phyloP scores from a whole-genome alignment of 768 basidiomycete genomes.

The Mycena filopes region DNA sequence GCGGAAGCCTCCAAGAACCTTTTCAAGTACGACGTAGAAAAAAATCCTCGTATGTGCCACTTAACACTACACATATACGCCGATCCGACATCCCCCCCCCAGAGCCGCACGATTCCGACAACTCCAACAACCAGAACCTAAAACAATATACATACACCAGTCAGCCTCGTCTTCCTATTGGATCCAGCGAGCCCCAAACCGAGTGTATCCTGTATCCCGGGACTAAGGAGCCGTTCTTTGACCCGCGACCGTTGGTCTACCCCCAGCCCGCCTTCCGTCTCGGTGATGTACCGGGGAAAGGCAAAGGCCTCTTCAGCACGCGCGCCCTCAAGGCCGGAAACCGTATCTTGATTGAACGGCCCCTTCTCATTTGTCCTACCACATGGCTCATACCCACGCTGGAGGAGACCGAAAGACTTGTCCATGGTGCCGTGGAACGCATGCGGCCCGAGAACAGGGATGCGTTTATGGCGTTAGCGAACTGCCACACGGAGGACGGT shows the following conservation, averaged over 20 bases:
- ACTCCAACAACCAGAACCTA: not conserved
- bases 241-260: conserved; percentile 30
- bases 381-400: not conserved
- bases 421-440: conserved; percentile 26
- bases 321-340: conserved; percentile 40
- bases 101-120: not conserved
- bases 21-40: too few species aligned
- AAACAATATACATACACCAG: not conserved
- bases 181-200: conserved; percentile 1
- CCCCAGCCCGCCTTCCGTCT: conserved; percentile 26
- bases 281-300: conserved; percentile 28
- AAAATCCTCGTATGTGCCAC: too few species aligned
- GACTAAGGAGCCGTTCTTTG: not conserved
- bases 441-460: conserved; percentile 35
- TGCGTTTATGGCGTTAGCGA: conserved; percentile 39
- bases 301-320: conserved; percentile 46
- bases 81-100: not conserved
- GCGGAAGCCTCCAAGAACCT: too few species aligned
- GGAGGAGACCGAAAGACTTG: conserved; percentile 34
- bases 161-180: not conserved
- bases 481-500: conserved; percentile 42
- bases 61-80: not conserved
- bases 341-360: conserved; percentile 48
- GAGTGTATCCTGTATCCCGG: conserved; percentile 13
- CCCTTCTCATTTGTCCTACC: conserved; percentile 43